phyloP scores from a whole-genome alignment of 768 basidiomycete genomes.

The Strobilomyces echinocephalus region DNA sequence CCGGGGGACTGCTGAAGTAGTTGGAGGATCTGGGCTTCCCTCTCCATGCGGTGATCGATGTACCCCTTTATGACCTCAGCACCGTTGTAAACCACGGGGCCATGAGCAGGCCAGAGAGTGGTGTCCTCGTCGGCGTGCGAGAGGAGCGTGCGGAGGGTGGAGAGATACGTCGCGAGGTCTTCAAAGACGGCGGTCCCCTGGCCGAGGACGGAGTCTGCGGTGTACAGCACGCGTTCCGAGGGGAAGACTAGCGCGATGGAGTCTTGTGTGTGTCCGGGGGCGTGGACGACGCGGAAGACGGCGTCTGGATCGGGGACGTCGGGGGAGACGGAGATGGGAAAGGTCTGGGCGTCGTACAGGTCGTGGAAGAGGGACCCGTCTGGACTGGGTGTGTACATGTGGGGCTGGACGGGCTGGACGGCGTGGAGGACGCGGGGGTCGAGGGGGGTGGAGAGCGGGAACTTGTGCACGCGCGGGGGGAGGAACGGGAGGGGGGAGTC shows the following conservation, averaged over 20 bases:
- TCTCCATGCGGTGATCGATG: slow-evolving; percentile 72
- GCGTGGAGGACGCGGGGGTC: slow-evolving; percentile 35
- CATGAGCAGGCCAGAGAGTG: slow-evolving; percentile 84
- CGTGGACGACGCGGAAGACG: slow-evolving; percentile 63
- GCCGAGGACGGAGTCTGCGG: slow-evolving; percentile 87
- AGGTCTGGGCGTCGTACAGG: slow-evolving; percentile 49
- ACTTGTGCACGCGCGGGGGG: slow-evolving; percentile 75
- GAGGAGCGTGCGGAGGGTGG: slow-evolving; percentile 57
- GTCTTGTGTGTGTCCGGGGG: slow-evolving; percentile 89
- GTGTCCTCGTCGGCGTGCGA: slow-evolving; percentile 39
- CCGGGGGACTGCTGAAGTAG: slow-evolving; percentile 40
- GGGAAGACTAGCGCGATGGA: slow-evolving; percentile 72
- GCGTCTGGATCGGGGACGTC: slow-evolving; percentile 1
- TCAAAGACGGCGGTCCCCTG: slow-evolving; percentile 89
- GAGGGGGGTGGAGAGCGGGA: slow-evolving; percentile 37
- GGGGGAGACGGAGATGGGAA: slow-evolving; percentile 32
- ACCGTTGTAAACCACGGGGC: slow-evolving; percentile 68
- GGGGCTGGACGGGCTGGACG: slow-evolving; percentile 35
- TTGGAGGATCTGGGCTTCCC: slow-evolving; percentile 73
- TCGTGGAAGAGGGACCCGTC: slow-evolving; percentile 51
- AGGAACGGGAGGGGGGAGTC: slow-evolving; percentile 44
- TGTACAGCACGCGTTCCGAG: slow-evolving; percentile 74
- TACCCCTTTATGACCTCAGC: slow-evolving; percentile 60
- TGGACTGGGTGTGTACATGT: slow-evolving; percentile 43
- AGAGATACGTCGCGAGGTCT: slow-evolving; percentile 68